Percentiles rank a stretch among this genome's conserved stretches.
Evolutionary conservation across 1,284 basidiomycete genomes (phyloP).

Genomic region (Lignosus rhinocerotis): DNA sequence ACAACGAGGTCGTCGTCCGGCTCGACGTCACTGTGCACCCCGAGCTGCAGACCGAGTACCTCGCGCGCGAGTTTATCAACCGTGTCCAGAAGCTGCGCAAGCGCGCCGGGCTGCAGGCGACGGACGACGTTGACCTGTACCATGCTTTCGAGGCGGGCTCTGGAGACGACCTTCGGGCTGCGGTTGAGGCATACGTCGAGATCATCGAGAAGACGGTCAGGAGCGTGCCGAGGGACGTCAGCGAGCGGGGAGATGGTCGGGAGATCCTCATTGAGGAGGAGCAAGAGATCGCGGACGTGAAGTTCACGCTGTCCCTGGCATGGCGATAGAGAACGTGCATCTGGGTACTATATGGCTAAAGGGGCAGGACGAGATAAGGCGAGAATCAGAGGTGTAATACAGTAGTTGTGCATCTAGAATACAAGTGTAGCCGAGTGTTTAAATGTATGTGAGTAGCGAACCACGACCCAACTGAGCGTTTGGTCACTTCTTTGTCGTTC

Average conservation of each 20-base stretch:
- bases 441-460: not conserved
- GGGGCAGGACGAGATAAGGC: slow-evolving; percentile 5
- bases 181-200: slow-evolving; percentile 71
- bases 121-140: slow-evolving; percentile 92
- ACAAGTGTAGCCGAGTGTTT: slow-evolving; percentile 20
- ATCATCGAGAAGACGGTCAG: slow-evolving; percentile 80
- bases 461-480: not conserved
- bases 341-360: not conserved
- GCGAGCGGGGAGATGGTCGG: slow-evolving; percentile 48
- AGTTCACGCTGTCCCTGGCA: slow-evolving; percentile 73
- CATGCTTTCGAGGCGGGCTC: slow-evolving; percentile 79
- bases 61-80: slow-evolving; percentile 90
- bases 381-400: slow-evolving; percentile 36
- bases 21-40: slow-evolving; percentile 88
- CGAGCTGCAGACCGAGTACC: slow-evolving; percentile 86
- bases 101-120: slow-evolving; percentile 92
- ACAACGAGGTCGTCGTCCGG: slow-evolving; percentile 93
- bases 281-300: slow-evolving; percentile 84
- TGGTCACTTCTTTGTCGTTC: slow-evolving; percentile 71
- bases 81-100: slow-evolving; percentile 96
- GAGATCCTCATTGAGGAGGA: slow-evolving; percentile 79
- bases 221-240: slow-evolving; percentile 65
- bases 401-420: slow-evolving; percentile 34
- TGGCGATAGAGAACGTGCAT: slow-evolving; percentile 32
- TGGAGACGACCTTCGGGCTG: slow-evolving; percentile 68